Evolutionary conservation across 495 filamentous ascomycete genomes (phyloP), one percentile per base, ranked within the genome.

Genomic region (Penicillium taxi): DNA sequence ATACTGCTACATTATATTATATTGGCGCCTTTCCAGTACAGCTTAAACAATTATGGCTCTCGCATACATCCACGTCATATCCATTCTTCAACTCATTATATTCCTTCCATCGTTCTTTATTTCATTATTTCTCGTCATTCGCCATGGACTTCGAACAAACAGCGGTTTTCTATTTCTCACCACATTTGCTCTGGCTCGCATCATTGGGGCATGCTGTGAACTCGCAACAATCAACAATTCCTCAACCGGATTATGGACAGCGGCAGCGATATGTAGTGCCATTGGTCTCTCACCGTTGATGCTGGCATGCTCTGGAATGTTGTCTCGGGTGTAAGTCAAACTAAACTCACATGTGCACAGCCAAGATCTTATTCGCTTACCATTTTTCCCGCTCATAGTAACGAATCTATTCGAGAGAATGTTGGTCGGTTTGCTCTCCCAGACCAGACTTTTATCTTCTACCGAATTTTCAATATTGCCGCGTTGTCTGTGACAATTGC

Each of bases 141-240:
- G 59, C 11, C 65, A 68, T 54, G 64, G 65, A 16, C 47, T 67
- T 18, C 40, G 44, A n/a, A 47, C 35, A 30, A 53, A 37, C 21
- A 31, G 50, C 6, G 64, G 62, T 12, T 69, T 59, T 44, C 16
- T 52, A 7, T 65, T 65, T 48, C 44, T 69, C n/a, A 36, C 58
- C 7, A 42, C 54, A 11, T 68, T 69, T 40, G 35, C 47, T 13
- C 36, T 69, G 2, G 32, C 48, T 9, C 61, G 65, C 17, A 50
- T 69, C 24, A 50, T 69, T 9, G 56, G 59, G 15, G 46, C 53
- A 17, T 35, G 35, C 34, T 56, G 65, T 39, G 44, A 68, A 22
- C 55, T 69, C 3, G 57, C 55, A 16, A 63, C 59, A 26, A 62
- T 63, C 44, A 37, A 25, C 26, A 23, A 58, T n/a, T 45, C 47